Conservation (phyloP, 2,329 filamentous ascomycete genomes). For the Colletotrichum sp. region DNA sequence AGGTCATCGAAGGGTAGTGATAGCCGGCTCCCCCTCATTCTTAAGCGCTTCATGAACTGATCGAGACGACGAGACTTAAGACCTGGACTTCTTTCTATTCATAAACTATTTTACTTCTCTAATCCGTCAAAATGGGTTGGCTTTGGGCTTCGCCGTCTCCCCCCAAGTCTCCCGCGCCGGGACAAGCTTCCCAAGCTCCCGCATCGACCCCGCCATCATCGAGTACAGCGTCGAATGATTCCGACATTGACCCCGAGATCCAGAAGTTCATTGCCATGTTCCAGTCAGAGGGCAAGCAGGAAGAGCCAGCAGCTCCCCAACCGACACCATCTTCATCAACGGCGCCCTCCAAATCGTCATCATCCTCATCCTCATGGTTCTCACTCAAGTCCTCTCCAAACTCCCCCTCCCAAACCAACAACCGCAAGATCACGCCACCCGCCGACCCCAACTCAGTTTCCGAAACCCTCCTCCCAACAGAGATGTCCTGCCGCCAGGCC, state of each 20-base stretch:
- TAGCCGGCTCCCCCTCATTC: slow-evolving; percentile 17
- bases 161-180: slow-evolving; percentile 30
- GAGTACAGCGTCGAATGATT: slow-evolving; percentile 13
- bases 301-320: slow-evolving; percentile 17
- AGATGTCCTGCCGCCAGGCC: slow-evolving; percentile 86
- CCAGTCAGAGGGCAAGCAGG: slow-evolving; percentile 36
- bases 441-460: slow-evolving; percentile 53
- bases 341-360: slow-evolving; percentile 26
- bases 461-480: slow-evolving; percentile 76
- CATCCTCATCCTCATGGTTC: slow-evolving; percentile 35
- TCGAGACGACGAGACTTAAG: not conserved
- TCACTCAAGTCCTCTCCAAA: slow-evolving; percentile 33
- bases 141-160: slow-evolving; percentile 56
- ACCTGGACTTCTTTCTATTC: too few species aligned
- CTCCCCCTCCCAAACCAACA: slow-evolving; percentile 19
- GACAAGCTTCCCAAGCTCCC: slow-evolving; percentile 26
- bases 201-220: slow-evolving; percentile 22
- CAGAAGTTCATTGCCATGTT: slow-evolving; percentile 59
- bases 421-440: slow-evolving; percentile 24
- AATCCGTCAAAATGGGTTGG: slow-evolving; percentile 61
- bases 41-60: not conserved
- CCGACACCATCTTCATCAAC: slow-evolving; percentile 24
- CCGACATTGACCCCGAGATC: slow-evolving; percentile 53
- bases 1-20: slow-evolving; percentile 13
- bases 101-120: not conserved